These are phyloP conservation scores for Monascus purpureus DNA, from an alignment of 495 filamentous ascomycete species.

Conservation along the genomic window DNA sequence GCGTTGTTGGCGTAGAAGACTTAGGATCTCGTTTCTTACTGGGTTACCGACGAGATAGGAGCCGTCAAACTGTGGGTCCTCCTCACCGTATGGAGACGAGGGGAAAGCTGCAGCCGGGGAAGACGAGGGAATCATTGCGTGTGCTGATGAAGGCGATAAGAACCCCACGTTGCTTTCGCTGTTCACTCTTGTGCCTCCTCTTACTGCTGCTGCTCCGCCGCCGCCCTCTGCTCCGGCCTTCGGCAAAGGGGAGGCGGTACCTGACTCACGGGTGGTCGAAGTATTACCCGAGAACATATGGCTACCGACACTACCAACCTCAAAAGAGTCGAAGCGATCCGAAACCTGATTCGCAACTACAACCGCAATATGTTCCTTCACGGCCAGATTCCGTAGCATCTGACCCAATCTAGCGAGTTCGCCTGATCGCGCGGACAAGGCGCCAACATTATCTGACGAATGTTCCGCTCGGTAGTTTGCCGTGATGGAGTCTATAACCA, in stretches of 20 bases:
- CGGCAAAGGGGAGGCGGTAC: constrained; percentile 8
- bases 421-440: constrained; percentile 36
- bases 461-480: constrained; percentile 93
- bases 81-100: constrained; percentile 18
- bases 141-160: constrained; percentile 13
- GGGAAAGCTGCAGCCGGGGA: constrained; percentile 15
- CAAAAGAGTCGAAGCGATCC: constrained; percentile 52
- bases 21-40: constrained; percentile 35
- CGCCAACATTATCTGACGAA: constrained; percentile 17
- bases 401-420: constrained; percentile 69
- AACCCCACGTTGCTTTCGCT: constrained; percentile 4
- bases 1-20: constrained; percentile 76
- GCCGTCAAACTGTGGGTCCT: constrained; percentile 26
- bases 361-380: constrained; percentile 58
- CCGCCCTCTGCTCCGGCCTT: constrained; percentile 3
- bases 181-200: neutral
- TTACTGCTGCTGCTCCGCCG: neutral
- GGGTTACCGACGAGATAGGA: constrained; percentile 26
- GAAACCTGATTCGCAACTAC: constrained; percentile 95
- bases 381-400: constrained; percentile 59
- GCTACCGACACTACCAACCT: constrained; percentile 2
- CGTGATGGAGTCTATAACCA: constrained; percentile 81
- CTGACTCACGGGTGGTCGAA: constrained; percentile 7
- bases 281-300: constrained; percentile 1
- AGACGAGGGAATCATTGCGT: constrained; percentile 9